phyloP scores from a whole-genome alignment of 148 eudicot species.

The Nepenthes mirabilis region DNA sequence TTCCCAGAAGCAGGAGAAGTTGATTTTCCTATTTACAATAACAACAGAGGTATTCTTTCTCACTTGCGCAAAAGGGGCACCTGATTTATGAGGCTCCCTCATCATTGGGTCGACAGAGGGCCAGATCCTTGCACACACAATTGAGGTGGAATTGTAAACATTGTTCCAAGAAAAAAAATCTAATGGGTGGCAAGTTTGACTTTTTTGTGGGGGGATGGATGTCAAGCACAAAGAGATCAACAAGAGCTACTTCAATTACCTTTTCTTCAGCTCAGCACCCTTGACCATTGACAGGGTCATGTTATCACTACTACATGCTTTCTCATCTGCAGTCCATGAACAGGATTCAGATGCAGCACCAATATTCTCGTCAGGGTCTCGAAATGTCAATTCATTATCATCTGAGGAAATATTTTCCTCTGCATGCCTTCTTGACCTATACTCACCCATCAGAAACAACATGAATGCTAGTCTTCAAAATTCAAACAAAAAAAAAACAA shows the following conservation, averaged over 20 bases:
- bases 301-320: conserved; percentile 51
- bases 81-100: too few relatives aligned
- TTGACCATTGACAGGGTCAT: conserved; percentile 29
- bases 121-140: too few relatives aligned
- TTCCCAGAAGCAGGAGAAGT: too few relatives aligned
- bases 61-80: too few relatives aligned
- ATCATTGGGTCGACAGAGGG: too few relatives aligned
- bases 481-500: not conserved
- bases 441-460: not conserved
- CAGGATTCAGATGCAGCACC: conserved; percentile 45
- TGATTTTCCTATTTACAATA: too few relatives aligned
- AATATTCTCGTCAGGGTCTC: conserved; percentile 28
- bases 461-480: not conserved
- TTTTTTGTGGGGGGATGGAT: too few relatives aligned
- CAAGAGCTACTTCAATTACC: conserved; percentile 27
- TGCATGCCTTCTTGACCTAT: conserved; percentile 36
- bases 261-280: conserved; percentile 33
- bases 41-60: too few relatives aligned
- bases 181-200: too few relatives aligned
- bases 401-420: conserved; percentile 18
- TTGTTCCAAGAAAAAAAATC: too few relatives aligned
- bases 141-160: too few relatives aligned
- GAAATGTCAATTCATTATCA: conserved; percentile 20
- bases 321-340: conserved; percentile 49
- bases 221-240: too few relatives aligned